phyloP scores from a whole-genome alignment of 495 filamentous ascomycete genomes.

The Penicillium verhagenii region DNA sequence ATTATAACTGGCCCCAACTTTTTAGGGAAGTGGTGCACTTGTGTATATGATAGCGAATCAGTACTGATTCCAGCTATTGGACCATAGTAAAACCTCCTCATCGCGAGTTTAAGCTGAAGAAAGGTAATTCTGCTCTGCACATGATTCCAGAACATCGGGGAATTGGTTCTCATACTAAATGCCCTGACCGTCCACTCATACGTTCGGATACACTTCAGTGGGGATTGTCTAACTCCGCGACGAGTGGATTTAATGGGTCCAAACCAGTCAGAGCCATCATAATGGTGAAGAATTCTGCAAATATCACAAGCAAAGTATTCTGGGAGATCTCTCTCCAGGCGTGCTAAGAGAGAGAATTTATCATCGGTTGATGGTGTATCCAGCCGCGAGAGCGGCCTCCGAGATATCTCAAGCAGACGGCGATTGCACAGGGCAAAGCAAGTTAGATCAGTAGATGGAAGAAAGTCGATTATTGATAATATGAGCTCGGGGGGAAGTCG shows the following conservation, averaged over 20 bases:
- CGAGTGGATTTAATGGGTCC: background rate
- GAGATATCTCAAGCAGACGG: no score
- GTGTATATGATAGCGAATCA: slow-evolving; percentile 5
- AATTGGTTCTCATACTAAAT: background rate
- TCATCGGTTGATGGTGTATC: no score
- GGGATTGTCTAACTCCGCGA: background rate
- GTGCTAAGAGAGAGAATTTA: slow-evolving; percentile 7
- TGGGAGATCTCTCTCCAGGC: slow-evolving; percentile 14
- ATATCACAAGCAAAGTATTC: slow-evolving; percentile 17
- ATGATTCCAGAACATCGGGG: no score
- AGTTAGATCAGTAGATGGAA: no score
- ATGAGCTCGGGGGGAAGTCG: no score
- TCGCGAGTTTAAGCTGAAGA: slow-evolving; percentile 7
- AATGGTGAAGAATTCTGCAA: slow-evolving; percentile 15
- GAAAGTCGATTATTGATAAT: no score
- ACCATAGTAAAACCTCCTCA: slow-evolving; percentile 11
- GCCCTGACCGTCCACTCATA: background rate
- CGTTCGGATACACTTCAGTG: background rate
- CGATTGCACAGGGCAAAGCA: no score
- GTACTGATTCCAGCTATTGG: slow-evolving; percentile 8
- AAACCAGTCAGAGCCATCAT: slow-evolving; percentile 17
- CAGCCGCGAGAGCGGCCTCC: no score
- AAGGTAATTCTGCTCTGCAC: background rate
- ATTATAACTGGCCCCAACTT: background rate
- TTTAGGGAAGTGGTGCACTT: background rate